Evolutionary conservation across 306 rosid species (phyloP), one percentile per base, ranked within the genome.

Genomic region (Quercus variabilis): DNA sequence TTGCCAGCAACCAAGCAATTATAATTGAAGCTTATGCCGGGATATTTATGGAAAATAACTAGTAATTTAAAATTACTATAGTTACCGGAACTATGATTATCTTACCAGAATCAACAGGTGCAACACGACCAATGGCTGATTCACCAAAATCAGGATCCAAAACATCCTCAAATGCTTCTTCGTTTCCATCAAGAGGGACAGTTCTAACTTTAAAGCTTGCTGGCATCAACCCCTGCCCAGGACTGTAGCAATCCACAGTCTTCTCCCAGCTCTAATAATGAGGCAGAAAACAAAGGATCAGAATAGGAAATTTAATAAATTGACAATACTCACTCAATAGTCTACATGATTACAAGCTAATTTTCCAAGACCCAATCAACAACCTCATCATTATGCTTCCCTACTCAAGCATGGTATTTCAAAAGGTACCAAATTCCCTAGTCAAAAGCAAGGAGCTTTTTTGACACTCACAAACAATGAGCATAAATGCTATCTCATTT

Each of bases 61-160:
- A 73, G 11, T 56, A 19, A 23, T 30, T 23, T 31, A 69, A 14
- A 60, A 74, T 68, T 43, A 54, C 43, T 64, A 74, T 13, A 56
- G 31, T 31, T 62, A 78, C 15, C 57, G 76, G 25, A 63, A 28
- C 1, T 0, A 23, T 6, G 1, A 60, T 4, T 51, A 43, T n/a
- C 76, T 72, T 82, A 91, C 98, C 98, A 5, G 98, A 92, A 83
- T 94, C 97, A 79, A 92, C 96, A 55, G 97, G 96, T 8, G 94
- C 97, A 80, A 94, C 98, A 55, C 98, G 97, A 56, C 98, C 98
- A 76, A 92, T 94, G 62, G 98, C 97, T 20, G 97, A 92, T 89
- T 94, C 98, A 74, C 98, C 97, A 82, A 94, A 94, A 85, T 92
- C 98, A 58, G 98, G 97, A 88, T 92, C 96, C 72, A 88, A 83